Evolutionary conservation across 371 early-diverging fungal genomes (phyloP).

Genomic region (Mucor irregularis): DNA sequence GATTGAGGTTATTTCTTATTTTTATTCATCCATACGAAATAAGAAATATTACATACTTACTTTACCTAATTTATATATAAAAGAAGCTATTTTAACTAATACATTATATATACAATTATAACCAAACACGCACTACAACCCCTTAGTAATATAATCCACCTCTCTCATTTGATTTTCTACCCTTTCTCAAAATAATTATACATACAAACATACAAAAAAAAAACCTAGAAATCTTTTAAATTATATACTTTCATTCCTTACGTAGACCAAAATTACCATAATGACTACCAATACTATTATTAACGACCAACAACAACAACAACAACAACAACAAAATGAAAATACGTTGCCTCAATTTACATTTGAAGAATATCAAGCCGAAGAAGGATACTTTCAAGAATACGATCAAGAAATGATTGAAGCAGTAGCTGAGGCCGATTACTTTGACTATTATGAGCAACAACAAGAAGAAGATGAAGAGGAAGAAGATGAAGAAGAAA

Average conservation of each 20-base stretch:
- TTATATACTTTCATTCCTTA: neutral
- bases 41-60: neutral
- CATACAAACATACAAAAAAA: neutral
- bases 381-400: slow-evolving; percentile 29
- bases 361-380: slow-evolving; percentile 16
- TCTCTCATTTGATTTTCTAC: slow-evolving; percentile 6
- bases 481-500: slow-evolving; percentile 12
- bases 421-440: slow-evolving; percentile 27
- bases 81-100: neutral
- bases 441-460: slow-evolving; percentile 15
- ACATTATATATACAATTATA: neutral
- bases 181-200: neutral
- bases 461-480: slow-evolving; percentile 18
- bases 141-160: neutral
- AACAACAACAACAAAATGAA: neutral
- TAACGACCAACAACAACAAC: slow-evolving; percentile 1
- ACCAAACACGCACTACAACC: no score
- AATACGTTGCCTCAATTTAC: slow-evolving; percentile 1
- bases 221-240: no score
- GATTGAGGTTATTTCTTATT: slow-evolving; percentile 1
- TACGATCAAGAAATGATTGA: slow-evolving; percentile 36
- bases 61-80: neutral
- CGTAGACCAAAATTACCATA: slow-evolving; percentile 7
- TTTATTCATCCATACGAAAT: no score
- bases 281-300: neutral